These are phyloP conservation scores for Geranomyces michiganensis DNA, from an alignment of 192 early-diverging fungal genomes.

Conservation along the genomic window DNA sequence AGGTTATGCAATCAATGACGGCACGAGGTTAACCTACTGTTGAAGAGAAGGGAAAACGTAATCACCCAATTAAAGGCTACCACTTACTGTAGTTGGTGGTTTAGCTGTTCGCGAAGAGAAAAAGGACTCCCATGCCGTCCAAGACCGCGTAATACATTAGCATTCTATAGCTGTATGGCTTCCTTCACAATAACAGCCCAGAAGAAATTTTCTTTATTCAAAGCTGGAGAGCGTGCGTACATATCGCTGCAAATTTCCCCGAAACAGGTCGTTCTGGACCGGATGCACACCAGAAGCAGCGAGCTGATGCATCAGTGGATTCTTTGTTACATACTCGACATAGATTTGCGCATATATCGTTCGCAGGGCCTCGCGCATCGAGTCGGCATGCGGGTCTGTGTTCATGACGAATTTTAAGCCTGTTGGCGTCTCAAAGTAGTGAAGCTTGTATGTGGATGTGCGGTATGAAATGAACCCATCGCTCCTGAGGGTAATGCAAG, in stretches of 20 bases:
- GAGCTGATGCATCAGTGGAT: constrained; percentile 62
- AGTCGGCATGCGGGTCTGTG: constrained; percentile 71
- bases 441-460: constrained; percentile 85
- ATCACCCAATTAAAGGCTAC: no score
- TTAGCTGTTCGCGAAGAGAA: no score
- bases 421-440: constrained; percentile 88
- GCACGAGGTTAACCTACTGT: no score
- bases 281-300: constrained; percentile 8
- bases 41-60: no score
- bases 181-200: no score
- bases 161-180: no score
- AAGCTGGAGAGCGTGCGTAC: constrained; percentile 40
- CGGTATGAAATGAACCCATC: constrained; percentile 75
- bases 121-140: no score
- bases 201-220: constrained; percentile 16
- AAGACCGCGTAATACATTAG: no score
- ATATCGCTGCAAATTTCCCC: constrained; percentile 37
- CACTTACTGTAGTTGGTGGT: no score
- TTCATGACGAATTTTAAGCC: constrained; percentile 87
- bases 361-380: constrained; percentile 69
- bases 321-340: constrained; percentile 92
- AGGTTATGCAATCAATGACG: no score
- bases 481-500: neutral
- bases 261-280: constrained; percentile 50
- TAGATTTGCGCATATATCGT: constrained; percentile 87